These are phyloP conservation scores for rapeseed (Brassica napus) DNA, from an alignment of 345 rosid species.

Conservation along the genomic window Da-Ae NC_063449.1:24434001-24434500, in stretches of 20 bases:
- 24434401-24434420: conserved; percentile 85
- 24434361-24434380: conserved; percentile 75
- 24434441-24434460: conserved; percentile 75
- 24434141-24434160: conserved; percentile 84
- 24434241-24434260: conserved; percentile 16
- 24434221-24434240: conserved; percentile 56
- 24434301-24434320: conserved; percentile 6
- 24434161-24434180: conserved; percentile 76
- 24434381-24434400: conserved; percentile 74
- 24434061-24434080: conserved; percentile 51
- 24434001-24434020: neutral
- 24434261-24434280: conserved; percentile 15
- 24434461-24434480: conserved; percentile 6
- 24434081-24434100: conserved; percentile 86
- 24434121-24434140: conserved; percentile 80
- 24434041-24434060: neutral
- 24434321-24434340: neutral
- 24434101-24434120: conserved; percentile 82
- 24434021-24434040: neutral
- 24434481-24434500: conserved; percentile 1
- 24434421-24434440: conserved; percentile 72
- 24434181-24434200: conserved; percentile 74
- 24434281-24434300: conserved; percentile 7
- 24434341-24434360: conserved; percentile 43
- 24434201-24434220: conserved; percentile 68